Evolutionary conservation across 2,329 filamentous ascomycete species (phyloP).

Genomic region (Albifimbria verrucaria): DNA sequence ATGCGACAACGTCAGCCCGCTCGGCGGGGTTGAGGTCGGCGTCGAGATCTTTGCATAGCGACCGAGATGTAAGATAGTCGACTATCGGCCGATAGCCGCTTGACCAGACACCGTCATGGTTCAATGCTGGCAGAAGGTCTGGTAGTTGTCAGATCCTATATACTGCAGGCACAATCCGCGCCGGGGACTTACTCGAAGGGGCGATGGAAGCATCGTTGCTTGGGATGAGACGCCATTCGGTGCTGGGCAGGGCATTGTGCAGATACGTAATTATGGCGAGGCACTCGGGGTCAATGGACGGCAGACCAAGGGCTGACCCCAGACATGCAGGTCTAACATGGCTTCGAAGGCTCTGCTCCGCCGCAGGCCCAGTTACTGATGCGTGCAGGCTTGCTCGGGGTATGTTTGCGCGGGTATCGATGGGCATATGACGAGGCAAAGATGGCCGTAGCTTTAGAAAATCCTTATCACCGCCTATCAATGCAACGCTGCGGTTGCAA

Average conservation of each 20-base stretch:
- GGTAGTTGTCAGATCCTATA: constrained; percentile 19
- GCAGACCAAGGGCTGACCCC: constrained; percentile 86
- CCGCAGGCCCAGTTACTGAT: not conserved
- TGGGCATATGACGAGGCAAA: too few relatives aligned
- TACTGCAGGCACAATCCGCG: too few relatives aligned
- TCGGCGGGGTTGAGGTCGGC: constrained; percentile 34
- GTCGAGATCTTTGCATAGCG: constrained; percentile 35
- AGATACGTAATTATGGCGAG: constrained; percentile 80
- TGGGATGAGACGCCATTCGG: constrained; percentile 67
- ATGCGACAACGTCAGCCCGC: constrained; percentile 46
- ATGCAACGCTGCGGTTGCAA: not conserved
- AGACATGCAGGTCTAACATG: constrained; percentile 72
- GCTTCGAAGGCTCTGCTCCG: not conserved
- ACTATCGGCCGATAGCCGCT: constrained; percentile 62
- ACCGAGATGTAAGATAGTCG: constrained; percentile 45
- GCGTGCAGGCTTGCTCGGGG: too few relatives aligned
- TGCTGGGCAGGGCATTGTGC: constrained; percentile 55
- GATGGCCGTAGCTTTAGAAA: not conserved
- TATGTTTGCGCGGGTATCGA: too few relatives aligned
- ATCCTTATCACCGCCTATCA: not conserved
- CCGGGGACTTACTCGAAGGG: constrained; percentile 68
- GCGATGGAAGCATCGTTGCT: constrained; percentile 70
- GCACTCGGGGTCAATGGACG: constrained; percentile 90
- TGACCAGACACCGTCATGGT: constrained; percentile 49
- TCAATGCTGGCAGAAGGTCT: constrained; percentile 55